A percentile compares a stretch with the other conserved stretches of the same genome.
phyloP scores from a whole-genome alignment of 108 stramenopile genomes.

The Cyclotella choctawhatcheeana region DNA sequence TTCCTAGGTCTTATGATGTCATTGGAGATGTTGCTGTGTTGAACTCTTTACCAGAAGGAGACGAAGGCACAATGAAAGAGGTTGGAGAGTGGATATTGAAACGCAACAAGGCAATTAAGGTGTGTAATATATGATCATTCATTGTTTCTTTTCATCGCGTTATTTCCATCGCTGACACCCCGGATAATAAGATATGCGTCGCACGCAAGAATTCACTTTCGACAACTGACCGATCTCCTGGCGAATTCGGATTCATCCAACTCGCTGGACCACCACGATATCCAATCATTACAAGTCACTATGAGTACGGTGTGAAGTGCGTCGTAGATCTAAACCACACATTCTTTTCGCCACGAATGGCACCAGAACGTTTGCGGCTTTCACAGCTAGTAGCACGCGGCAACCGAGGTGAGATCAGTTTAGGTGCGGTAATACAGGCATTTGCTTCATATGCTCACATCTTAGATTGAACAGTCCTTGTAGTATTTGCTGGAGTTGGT shows the following conservation, averaged over 20 bases:
- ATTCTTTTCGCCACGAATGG: slow-evolving; percentile 90
- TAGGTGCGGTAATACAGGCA: no score
- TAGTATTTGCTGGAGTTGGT: slow-evolving; percentile 84
- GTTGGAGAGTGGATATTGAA: slow-evolving; percentile 76
- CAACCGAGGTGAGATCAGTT: no score
- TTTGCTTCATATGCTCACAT: no score
- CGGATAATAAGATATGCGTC: slow-evolving; percentile 53
- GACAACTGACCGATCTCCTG: slow-evolving; percentile 68
- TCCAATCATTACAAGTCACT: slow-evolving; percentile 79
- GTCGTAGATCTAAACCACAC: slow-evolving; percentile 82
- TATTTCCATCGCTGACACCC: no score
- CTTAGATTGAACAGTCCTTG: no score
- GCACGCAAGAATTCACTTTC: slow-evolving; percentile 38
- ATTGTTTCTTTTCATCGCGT: no score
- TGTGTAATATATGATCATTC: slow-evolving; percentile 17
- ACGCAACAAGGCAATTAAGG: slow-evolving; percentile 81
- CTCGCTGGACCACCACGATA: slow-evolving; percentile 70
- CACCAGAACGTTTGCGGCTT: slow-evolving; percentile 78
- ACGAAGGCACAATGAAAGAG: slow-evolving; percentile 41
- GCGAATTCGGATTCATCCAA: slow-evolving; percentile 58
- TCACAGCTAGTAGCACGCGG: slow-evolving; percentile 85
- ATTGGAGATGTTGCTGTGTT: slow-evolving; percentile 88
- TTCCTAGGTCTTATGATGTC: slow-evolving; percentile 58
- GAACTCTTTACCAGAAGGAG: slow-evolving; percentile 61
- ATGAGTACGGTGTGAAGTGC: slow-evolving; percentile 86